Evolutionary conservation across 2,329 filamentous ascomycete species (phyloP), one percentile per base, ranked within the genome.

Genomic region (Cyphellophora europaea): DNA sequence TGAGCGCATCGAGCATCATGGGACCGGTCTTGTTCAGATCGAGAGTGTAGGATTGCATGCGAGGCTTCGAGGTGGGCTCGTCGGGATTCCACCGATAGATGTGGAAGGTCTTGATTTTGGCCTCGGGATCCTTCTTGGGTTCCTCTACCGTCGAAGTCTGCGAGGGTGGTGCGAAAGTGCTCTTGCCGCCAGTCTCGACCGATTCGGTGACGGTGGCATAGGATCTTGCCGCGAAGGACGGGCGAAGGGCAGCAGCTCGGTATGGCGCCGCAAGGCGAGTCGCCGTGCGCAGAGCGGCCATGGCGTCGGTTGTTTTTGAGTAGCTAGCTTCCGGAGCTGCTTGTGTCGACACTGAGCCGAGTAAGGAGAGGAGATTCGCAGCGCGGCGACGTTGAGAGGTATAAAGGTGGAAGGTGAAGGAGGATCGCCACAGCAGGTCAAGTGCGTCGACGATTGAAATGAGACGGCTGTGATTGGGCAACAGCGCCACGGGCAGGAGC

Each of bases 71-170:
- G 55, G 79, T 77, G 40, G 91, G 91, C 58, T 79, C 74, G 58
- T 96, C 91, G 42, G 91, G 91, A 61, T 93, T 93, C 91, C 91
- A 98, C 61, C 91, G 79, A 78, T 98, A 98, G 71, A 98, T 82
- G 65, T 94, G 82, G 77, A 98, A 98, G 33, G 82, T 87, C 80
- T 95, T 96, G 67, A 83, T 77, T 52, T 71, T 73, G 30, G 77
- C 63, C 41, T 71, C 62, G 47, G 69, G 59, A 45, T 63, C 67
- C 35, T 67, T 57, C 53, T 69, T 71, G 37, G 82, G 71, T 51
- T 82, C 72, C 48, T 75, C 62, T 38, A 74, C 65, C 32, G 74
- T 72, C 32, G 76, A 71, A 21, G 76, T 71, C 58, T 80, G 58
- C 46, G 58, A 63, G 61, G 66, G 57, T 37, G 69, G 59, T 18